Base-by-base conservation (phyloP, 306 rosid species). In the Mimosa bimucronata region DNA sequence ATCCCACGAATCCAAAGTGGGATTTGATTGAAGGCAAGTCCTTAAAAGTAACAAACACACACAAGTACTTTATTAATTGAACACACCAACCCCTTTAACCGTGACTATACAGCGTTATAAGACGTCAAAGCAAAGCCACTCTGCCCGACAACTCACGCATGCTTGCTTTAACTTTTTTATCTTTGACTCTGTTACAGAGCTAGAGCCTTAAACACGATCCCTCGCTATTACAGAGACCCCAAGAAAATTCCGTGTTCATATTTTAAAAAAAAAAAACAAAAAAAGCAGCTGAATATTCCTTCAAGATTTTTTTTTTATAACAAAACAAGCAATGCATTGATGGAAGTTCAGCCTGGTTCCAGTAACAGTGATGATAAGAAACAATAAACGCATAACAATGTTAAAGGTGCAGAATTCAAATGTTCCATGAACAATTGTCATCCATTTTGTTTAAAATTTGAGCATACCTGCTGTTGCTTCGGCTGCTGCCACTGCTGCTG, bases 381-480 rank as follows among this genome's bases (percentile, higher is more conserved):
- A 66, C 23, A 7, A 60, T 1, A 67, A 2, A 48, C 66, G 31
- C 45, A 13, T 34, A 30, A 34, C 37, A 34, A 34, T 2, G 37
- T 34, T 34, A 29, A 30, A 62, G 37, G 15, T 48, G 25, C 31
- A 73, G 55, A 73, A 21, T 73, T 79, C 41, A 25, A 40, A 38
- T 74, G 42, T 66, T 66, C 23, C 45, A 77, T 53, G 58, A 77
- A 11, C 71, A 61, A 38, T 60, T 46, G 5, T 16, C 23, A 23
- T 48, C 11, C 6, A 30, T 31, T 76, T 57, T 29, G 26, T 28
- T 16, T 46, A 48, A 81, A 78, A 12, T 74, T 57, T 10, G 37
- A 44, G 66, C 16, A 75, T 77, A 92, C 97, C 98, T 92, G 88
- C 87, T 81, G 41, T 42, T 85, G 79, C 85, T 78, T 60, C 86